Conservation (phyloP, 116 monocot genomes). For the Iris pallida region DNA sequence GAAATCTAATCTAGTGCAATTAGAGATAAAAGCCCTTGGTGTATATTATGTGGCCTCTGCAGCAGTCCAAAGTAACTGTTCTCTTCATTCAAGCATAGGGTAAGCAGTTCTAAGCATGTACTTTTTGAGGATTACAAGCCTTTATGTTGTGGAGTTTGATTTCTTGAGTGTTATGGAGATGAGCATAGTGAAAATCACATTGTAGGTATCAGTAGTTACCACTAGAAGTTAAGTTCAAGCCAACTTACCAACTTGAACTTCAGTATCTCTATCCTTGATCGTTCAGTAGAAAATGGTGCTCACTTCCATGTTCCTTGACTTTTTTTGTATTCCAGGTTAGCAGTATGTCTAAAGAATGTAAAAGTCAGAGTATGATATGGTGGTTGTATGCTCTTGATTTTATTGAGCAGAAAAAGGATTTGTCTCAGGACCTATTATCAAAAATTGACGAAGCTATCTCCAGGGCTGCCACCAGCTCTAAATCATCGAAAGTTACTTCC, state of each 20-base stretch:
- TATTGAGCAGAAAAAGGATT: conserved; percentile 64
- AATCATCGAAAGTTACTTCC: conserved; percentile 35
- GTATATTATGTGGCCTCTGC: too few relatives aligned
- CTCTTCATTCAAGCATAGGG: too few relatives aligned
- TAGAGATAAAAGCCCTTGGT: too few relatives aligned
- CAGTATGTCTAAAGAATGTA: conserved; percentile 31
- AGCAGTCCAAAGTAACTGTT: too few relatives aligned
- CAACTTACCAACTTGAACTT: too few relatives aligned
- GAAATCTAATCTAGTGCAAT: too few relatives aligned
- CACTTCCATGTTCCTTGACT: not conserved
- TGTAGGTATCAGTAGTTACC: not conserved
- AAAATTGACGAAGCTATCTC: conserved; percentile 69
- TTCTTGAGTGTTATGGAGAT: not conserved
- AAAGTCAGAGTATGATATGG: conserved; percentile 49
- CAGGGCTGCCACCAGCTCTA: conserved; percentile 29
- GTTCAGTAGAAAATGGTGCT: too few relatives aligned
- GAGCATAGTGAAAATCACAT: not conserved
- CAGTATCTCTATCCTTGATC: too few relatives aligned
- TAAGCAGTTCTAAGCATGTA: too few relatives aligned
- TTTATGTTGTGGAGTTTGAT: too few relatives aligned
- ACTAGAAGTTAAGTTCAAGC: too few relatives aligned
- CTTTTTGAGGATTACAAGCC: too few relatives aligned
- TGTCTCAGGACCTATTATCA: conserved; percentile 40
- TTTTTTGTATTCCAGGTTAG: conserved; percentile 41
- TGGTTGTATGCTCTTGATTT: conserved; percentile 70